Evolutionary conservation across 176 grass and related monocot species (phyloP), one percentile per base, ranked within the genome.

Genomic region (Areca catechu): DNA sequence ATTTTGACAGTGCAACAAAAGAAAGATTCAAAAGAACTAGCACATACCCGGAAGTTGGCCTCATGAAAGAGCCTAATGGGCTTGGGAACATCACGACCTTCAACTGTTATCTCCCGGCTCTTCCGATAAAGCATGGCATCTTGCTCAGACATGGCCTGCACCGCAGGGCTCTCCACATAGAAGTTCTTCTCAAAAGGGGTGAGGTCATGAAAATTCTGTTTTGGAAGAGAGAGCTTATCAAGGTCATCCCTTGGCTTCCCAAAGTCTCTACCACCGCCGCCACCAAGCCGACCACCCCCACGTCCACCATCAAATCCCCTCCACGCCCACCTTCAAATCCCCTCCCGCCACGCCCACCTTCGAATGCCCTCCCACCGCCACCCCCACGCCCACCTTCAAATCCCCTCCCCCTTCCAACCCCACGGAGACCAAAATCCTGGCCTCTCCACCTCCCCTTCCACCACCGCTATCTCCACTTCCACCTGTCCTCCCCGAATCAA

Each of bases 171-270:
- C 67, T 98, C 93, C 24, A 98, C 65, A 48, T 98, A 98, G 47
- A 98, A 98, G 58, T 88, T 82, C 78, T 98, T 98, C 81, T 92
- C 81, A 47, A 98, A 98, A 17, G 93, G 93, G 60, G 78, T 85
- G 18, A 98, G 70, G 55, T 76, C 75, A 2, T 72, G 79, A 53
- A 98, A 98, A 68, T 98, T 78, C 51, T 86, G 84, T 51, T 79
- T 98, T 2, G 84, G 84, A 51, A 98, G 66, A 19, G 62, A 27
- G 27, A 98, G 52, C 34, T 64, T 73, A 53, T 98, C 76, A 22
- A 98, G 73, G 29, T 80, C 76, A 54, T 98, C 84, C 71, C 62
- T 85, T 24, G 77, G 71, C 51, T 83, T 81, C 5, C 72, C 28
- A 1, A 62, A 72, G 17, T 79, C 85, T 50, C 77, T 80, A 49